These are phyloP conservation scores for Cucurbita argyrosperma DNA, from an alignment of 306 rosid genomes.

Conservation along the genomic window DNA sequence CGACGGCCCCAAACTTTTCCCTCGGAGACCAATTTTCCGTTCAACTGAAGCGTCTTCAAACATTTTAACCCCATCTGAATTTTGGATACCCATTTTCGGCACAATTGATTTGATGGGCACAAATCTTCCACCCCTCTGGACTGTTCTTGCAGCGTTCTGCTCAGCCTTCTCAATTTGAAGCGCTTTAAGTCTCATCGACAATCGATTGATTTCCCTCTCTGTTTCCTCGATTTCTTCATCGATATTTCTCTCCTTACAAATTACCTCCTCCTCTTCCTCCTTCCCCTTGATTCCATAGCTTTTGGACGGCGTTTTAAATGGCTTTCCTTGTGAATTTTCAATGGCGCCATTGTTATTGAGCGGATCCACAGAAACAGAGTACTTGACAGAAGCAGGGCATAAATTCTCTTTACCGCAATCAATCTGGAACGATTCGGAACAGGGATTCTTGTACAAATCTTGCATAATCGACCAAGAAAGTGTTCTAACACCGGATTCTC, in stretches of 20 bases:
- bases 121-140: slow-evolving; percentile 29
- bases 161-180: slow-evolving; percentile 35
- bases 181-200: slow-evolving; percentile 28
- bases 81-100: slow-evolving; percentile 24
- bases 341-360: slow-evolving; percentile 11
- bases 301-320: slow-evolving; percentile 14
- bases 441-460: slow-evolving; percentile 5
- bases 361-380: slow-evolving; percentile 22
- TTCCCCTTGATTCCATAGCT: neutral
- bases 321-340: slow-evolving; percentile 21
- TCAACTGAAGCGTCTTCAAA: slow-evolving; percentile 16
- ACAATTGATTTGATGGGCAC: slow-evolving; percentile 45
- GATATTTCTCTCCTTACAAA: slow-evolving; percentile 19
- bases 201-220: slow-evolving; percentile 33
- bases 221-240: slow-evolving; percentile 43
- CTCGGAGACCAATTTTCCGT: slow-evolving; percentile 35
- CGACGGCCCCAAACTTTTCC: slow-evolving; percentile 61
- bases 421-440: slow-evolving; percentile 20
- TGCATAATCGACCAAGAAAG: slow-evolving; percentile 25
- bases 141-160: slow-evolving; percentile 10
- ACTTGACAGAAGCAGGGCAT: slow-evolving; percentile 23
- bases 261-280: slow-evolving; percentile 10
- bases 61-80: slow-evolving; percentile 17
- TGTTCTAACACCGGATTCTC: slow-evolving; percentile 16
- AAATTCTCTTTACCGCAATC: slow-evolving; percentile 52